Percentiles rank a stretch among this genome's conserved stretches.
Conservation (phyloP, 345 rosid genomes). For the Rhodomyrtus tomentosa region DNA sequence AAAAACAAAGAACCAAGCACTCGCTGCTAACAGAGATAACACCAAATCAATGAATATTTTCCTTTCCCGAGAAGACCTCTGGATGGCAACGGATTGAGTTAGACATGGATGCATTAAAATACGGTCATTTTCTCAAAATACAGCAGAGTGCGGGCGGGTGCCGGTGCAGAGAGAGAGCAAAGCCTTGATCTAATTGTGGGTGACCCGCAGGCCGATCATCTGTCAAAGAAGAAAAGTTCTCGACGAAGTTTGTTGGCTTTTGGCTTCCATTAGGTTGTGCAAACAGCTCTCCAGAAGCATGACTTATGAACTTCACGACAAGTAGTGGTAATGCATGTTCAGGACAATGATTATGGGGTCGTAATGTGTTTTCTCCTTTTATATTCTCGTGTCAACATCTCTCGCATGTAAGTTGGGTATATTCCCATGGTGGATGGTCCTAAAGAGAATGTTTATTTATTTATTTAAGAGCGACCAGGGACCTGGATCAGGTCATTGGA, state of each 20-base stretch:
- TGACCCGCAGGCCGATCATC: conserved; percentile 68
- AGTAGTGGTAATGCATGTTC: neutral
- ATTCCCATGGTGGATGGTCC: neutral
- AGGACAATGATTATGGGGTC: neutral
- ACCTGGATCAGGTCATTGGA: too few relatives aligned
- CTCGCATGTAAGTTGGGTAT: neutral
- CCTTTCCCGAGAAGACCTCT: too few relatives aligned
- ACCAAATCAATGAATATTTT: too few relatives aligned
- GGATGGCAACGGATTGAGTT: too few relatives aligned
- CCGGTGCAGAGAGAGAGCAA: too few relatives aligned
- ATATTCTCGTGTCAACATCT: neutral
- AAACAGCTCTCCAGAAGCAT: neutral
- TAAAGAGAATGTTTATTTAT: too few relatives aligned
- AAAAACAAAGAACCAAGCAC: too few relatives aligned
- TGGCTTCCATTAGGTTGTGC: neutral
- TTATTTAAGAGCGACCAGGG: too few relatives aligned
- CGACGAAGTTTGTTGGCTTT: conserved; percentile 42
- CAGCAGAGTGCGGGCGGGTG: too few relatives aligned
- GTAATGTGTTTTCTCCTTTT: neutral
- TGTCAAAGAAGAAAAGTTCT: conserved; percentile 67
- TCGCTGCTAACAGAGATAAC: too few relatives aligned
- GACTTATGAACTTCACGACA: neutral
- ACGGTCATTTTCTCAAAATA: too few relatives aligned
- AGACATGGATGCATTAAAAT: too few relatives aligned
- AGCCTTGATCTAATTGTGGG: conserved; percentile 32